phyloP scores from a whole-genome alignment of 352 stramenopile species.

The Phytophthora meadii region DNA sequence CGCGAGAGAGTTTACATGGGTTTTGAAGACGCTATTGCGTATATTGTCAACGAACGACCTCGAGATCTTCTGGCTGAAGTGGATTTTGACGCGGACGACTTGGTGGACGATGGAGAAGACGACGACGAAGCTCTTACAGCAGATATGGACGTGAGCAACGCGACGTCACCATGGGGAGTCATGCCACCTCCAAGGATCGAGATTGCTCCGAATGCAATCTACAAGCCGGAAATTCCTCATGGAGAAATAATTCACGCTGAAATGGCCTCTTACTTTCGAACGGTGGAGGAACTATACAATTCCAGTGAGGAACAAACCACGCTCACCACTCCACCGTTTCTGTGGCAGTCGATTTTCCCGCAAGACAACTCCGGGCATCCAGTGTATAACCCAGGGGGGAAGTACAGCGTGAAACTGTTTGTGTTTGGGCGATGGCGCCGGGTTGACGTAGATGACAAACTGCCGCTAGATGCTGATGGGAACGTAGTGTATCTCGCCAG shows the following conservation, averaged over 20 bases:
- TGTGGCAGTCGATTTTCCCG: conserved; percentile 81
- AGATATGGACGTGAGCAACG: conserved; percentile 33
- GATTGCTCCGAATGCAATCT: conserved; percentile 55
- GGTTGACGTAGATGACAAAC: conserved; percentile 73
- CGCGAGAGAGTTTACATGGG: conserved; percentile 66
- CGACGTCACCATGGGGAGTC: conserved; percentile 60
- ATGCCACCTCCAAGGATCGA: conserved; percentile 61
- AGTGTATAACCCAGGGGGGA: conserved; percentile 73
- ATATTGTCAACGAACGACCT: conserved; percentile 75
- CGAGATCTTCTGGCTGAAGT: conserved; percentile 57
- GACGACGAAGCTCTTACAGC: conserved; percentile 45
- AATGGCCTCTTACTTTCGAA: conserved; percentile 74
- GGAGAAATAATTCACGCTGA: conserved; percentile 70
- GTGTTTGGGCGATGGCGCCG: conserved; percentile 75
- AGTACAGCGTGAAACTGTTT: conserved; percentile 80
- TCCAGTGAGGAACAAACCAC: conserved; percentile 12
- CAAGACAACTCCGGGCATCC: conserved; percentile 58
- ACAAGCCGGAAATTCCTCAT: conserved; percentile 65
- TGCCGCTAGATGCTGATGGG: conserved; percentile 60
- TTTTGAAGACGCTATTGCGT: conserved; percentile 78
- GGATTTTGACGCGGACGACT: conserved; percentile 66
- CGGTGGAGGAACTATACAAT: conserved; percentile 66
- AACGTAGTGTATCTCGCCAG: conserved; percentile 68
- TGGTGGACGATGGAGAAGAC: conserved; percentile 78
- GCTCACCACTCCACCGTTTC: conserved; percentile 37